Conservation (phyloP, 352 stramenopile genomes). For the Phytophthora sp. region DNA sequence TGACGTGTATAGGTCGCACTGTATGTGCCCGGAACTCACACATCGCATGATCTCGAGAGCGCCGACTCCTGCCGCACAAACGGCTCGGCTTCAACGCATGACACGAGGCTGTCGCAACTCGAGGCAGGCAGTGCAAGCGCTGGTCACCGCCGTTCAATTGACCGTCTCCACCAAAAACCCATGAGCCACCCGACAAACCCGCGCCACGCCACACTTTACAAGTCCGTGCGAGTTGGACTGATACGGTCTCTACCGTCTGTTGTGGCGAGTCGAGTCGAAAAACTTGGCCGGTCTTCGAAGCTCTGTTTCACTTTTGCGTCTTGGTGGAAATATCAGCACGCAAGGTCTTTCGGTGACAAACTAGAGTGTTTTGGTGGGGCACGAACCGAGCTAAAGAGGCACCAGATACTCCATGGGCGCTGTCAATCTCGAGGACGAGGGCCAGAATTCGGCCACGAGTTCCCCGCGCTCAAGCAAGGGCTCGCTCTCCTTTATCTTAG, state of each 20-base stretch:
- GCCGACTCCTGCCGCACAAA: neutral
- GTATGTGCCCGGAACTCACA: constrained; percentile 11
- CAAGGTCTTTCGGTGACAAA: too few species aligned
- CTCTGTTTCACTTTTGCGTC: constrained; percentile 36
- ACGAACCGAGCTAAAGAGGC: constrained; percentile 10
- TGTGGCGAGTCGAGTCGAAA: too few species aligned
- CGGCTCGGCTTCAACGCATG: constrained; percentile 26
- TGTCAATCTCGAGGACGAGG: constrained; percentile 13
- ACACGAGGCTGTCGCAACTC: constrained; percentile 25
- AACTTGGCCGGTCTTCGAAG: constrained; percentile 1
- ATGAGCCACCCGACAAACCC: neutral
- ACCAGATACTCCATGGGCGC: constrained; percentile 11
- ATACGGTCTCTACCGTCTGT: constrained; percentile 32
- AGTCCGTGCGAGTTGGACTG: neutral
- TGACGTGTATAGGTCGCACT: neutral
- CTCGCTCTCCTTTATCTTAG: constrained; percentile 55
- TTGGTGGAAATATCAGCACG: constrained; percentile 34
- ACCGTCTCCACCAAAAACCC: constrained; percentile 40
- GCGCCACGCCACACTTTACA: neutral
- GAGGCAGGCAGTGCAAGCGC: neutral
- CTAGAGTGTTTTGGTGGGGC: constrained; percentile 29
- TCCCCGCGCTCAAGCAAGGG: constrained; percentile 38
- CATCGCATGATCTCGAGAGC: constrained; percentile 4
- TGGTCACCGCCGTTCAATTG: constrained; percentile 17
- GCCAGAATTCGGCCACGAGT: constrained; percentile 15